Conservation (phyloP, 805 yeast species). For the Nakazawaea siamensis region DNA sequence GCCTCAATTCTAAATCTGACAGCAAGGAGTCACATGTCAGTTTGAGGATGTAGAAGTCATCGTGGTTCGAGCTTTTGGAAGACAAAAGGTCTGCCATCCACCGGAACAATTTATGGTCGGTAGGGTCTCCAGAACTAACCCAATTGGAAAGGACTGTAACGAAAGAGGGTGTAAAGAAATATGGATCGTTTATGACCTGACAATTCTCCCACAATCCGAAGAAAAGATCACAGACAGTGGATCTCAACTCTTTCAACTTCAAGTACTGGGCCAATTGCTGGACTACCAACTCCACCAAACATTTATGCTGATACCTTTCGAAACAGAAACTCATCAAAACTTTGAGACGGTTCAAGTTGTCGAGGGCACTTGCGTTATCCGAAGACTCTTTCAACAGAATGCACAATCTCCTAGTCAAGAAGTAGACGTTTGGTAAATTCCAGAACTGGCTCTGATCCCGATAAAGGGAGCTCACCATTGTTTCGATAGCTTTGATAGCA, state of each 20-base stretch:
- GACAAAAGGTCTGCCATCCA: too few relatives aligned
- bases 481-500: conserved; percentile 3
- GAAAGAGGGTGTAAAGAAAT: conserved; percentile 12
- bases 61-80: too few relatives aligned
- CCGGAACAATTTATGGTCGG: too few relatives aligned
- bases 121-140: too few relatives aligned
- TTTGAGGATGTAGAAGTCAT: too few relatives aligned
- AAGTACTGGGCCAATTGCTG: conserved; percentile 13
- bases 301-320: conserved; percentile 11
- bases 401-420: conserved; percentile 28
- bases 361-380: conserved; percentile 16
- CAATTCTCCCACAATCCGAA: conserved; percentile 12
- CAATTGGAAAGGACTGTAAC: conserved; percentile 16
- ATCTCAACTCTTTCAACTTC: neutral
- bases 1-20: too few relatives aligned
- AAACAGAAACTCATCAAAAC: conserved; percentile 23
- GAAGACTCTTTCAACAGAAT: conserved; percentile 16
- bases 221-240: conserved; percentile 22
- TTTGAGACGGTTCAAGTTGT: conserved; percentile 28
- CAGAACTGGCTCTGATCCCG: conserved; percentile 20
- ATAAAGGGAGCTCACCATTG: conserved; percentile 9
- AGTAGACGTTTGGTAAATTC: conserved; percentile 26
- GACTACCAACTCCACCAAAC: conserved; percentile 17
- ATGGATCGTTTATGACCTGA: conserved; percentile 6
- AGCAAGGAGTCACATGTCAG: too few relatives aligned